Evolutionary conservation across 345 rosid genomes (phyloP).

Genomic region (Eucalyptus sp.): DNA sequence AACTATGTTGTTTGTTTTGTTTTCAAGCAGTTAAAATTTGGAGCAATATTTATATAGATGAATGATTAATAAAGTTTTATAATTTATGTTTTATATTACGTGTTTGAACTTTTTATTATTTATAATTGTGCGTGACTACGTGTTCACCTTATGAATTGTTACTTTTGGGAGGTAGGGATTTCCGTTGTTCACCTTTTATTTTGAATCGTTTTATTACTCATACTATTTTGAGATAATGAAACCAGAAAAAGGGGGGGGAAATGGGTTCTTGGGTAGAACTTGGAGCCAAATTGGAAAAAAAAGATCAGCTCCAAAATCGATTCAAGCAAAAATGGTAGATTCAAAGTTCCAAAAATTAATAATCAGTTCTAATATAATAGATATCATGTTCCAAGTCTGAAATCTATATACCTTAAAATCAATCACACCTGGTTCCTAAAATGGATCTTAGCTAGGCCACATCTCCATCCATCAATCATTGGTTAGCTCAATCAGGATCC

Average conservation of each 20-base stretch:
- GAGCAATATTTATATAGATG: background rate
- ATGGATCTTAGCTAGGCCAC: background rate
- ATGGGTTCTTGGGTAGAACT: too few species aligned
- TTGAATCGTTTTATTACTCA: background rate
- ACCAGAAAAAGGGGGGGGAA: accelerated
- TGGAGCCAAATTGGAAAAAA: background rate
- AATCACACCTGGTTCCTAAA: background rate
- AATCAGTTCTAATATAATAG: background rate
- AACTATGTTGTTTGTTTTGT: too few species aligned
- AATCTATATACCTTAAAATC: background rate
- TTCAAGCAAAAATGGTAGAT: background rate
- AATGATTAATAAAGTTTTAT: background rate
- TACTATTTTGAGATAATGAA: too few species aligned
- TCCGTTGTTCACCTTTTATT: accelerated
- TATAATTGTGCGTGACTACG: too few species aligned
- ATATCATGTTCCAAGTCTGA: too few species aligned
- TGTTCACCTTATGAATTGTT: background rate
- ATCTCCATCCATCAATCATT: background rate
- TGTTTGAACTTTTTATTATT: background rate
- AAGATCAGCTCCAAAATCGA: background rate
- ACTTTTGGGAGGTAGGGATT: background rate
- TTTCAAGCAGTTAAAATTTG: too few species aligned
- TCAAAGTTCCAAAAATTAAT: background rate
- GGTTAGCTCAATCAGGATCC: background rate
- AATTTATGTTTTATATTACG: too few species aligned